Evolutionary conservation across 345 rosid species (phyloP), one percentile per base, ranked within the genome.

Genomic region (Cardiospermum halicacabum): DNA sequence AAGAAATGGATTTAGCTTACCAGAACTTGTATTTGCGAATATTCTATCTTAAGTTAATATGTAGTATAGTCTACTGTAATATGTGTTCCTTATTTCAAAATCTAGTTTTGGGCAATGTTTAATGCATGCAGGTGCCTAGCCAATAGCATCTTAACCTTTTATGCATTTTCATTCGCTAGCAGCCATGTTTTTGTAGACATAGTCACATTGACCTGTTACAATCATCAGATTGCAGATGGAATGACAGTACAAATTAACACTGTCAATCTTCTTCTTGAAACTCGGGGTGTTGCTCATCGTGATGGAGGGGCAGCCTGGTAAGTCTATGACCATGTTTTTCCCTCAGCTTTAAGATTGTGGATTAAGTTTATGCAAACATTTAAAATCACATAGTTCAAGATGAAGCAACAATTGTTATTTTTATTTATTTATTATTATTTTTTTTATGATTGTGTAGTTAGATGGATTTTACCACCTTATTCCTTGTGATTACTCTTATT

Each of bases 161-260:
- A 39, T 45, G 22, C 56, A 13, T 25, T 65, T 10, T 18, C 57
- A 39, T 43, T 51, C n/a, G 11, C 31, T 28, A 43, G 30, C 11
- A 11, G 45, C 11, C 43, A 32, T 56, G 49, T 57, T 36, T 21
- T 24, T 57, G 50, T 48, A 65, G 16, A 53, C 7, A 34, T 58
- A 22, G 28, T 70, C 27, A 26, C 26, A 63, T 74, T 62, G 40
- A 56, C 60, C 31, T 68, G 64, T 69, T 36, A 43, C 5, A 16
- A 64, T 69, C 66, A 58, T 79, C 88, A 94, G 99, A 87, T 94
- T 78, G 97, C 99, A 73, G 99, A 94, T 83, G 99, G 99, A 73
- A 94, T 94, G 99, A 89, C 96, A 31, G 56, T 94, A 74, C 89
- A 85, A 78, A 87, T 94, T 68, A 67, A 71, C 67, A 91, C 91